These are phyloP conservation scores for Truncatella angustata DNA, from an alignment of 2,329 filamentous ascomycete species.

Conservation along the genomic window DNA sequence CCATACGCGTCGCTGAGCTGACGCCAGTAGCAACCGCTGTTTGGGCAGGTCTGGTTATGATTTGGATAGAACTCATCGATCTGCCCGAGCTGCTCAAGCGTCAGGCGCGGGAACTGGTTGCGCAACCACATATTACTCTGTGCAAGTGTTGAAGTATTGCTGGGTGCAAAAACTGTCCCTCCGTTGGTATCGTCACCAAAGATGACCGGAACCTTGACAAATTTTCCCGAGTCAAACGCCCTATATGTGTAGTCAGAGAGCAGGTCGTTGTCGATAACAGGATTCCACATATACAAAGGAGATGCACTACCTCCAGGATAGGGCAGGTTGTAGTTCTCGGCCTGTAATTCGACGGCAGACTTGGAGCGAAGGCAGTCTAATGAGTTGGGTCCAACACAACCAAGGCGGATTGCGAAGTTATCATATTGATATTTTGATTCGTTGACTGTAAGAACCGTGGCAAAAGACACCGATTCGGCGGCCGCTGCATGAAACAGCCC, in stretches of 20 bases:
- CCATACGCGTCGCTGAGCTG: slow-evolving; percentile 59
- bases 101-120: slow-evolving; percentile 57
- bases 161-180: slow-evolving; percentile 60
- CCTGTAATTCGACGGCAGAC: slow-evolving; percentile 39
- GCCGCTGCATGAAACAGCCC: slow-evolving; percentile 51
- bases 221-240: slow-evolving; percentile 45
- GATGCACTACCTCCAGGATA: slow-evolving; percentile 30
- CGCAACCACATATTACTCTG: slow-evolving; percentile 55
- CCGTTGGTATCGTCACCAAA: slow-evolving; percentile 62
- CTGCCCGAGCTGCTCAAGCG: slow-evolving; percentile 42
- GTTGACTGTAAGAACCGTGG: slow-evolving; percentile 41
- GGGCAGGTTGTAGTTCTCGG: slow-evolving; percentile 39
- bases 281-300: slow-evolving; percentile 53
- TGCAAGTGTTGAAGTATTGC: slow-evolving; percentile 40
- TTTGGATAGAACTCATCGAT: slow-evolving; percentile 58
- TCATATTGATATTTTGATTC: slow-evolving; percentile 53
- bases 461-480: slow-evolving; percentile 52
- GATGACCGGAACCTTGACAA: slow-evolving; percentile 53
- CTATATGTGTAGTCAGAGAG: slow-evolving; percentile 49
- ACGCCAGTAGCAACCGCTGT: slow-evolving; percentile 54
- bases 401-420: slow-evolving; percentile 41
- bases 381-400: slow-evolving; percentile 36
- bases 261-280: slow-evolving; percentile 53
- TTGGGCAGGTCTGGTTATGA: slow-evolving; percentile 42
- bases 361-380: slow-evolving; percentile 46